phyloP scores from a whole-genome alignment of 2,329 filamentous ascomycete species.

The Talaromyces funiculosus region DNA sequence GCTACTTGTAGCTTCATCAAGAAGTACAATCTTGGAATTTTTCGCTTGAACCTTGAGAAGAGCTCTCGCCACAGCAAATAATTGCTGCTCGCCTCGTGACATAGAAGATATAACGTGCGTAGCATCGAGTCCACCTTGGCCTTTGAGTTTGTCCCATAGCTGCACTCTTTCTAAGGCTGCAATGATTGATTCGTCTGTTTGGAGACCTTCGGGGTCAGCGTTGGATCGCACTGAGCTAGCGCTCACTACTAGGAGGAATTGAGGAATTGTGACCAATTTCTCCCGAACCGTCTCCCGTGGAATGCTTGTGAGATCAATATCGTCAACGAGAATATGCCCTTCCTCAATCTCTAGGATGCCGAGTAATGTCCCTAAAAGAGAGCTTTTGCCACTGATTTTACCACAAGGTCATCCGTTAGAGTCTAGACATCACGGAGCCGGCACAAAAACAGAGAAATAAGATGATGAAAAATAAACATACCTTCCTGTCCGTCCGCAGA shows the following conservation, averaged over 20 bases:
- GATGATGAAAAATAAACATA: too few relatives aligned
- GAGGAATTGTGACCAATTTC: constrained; percentile 38
- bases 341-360: constrained; percentile 36
- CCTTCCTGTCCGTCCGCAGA: constrained; percentile 13
- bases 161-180: constrained; percentile 33
- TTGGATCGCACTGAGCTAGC: constrained; percentile 34
- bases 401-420: neutral
- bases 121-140: constrained; percentile 34
- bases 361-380: constrained; percentile 37
- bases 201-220: constrained; percentile 30
- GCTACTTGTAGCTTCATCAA: constrained; percentile 40
- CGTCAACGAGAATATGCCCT: constrained; percentile 40
- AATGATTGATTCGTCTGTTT: constrained; percentile 22
- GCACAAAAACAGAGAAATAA: too few relatives aligned
- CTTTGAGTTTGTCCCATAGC: constrained; percentile 30
- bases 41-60: constrained; percentile 42
- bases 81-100: constrained; percentile 52
- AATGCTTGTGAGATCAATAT: constrained; percentile 35
- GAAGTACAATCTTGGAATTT: constrained; percentile 33
- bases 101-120: constrained; percentile 47
- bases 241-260: constrained; percentile 39
- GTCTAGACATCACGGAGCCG: too few relatives aligned
- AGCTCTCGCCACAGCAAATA: constrained; percentile 59
- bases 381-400: constrained; percentile 36
- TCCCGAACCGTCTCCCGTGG: constrained; percentile 35